Evolutionary conservation across 352 stramenopile genomes (phyloP).

Genomic region (Globisporangium cylindrosporum): DNA sequence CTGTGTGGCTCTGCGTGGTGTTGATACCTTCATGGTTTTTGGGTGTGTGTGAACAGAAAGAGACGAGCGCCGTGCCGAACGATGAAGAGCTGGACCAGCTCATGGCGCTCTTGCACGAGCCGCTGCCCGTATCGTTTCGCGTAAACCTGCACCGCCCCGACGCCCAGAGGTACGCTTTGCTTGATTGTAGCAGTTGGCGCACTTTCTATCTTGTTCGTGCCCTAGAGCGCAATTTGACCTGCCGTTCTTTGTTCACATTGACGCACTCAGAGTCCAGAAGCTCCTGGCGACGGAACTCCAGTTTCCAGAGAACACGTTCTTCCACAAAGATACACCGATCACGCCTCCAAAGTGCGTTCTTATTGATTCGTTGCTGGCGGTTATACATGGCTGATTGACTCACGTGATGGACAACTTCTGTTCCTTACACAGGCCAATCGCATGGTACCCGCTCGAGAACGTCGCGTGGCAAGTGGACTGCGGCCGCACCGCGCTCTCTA

Average conservation of each 20-base stretch:
- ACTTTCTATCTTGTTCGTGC: background rate
- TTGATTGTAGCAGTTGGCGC: background rate
- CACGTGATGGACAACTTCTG: background rate
- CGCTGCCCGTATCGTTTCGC: constrained; percentile 79
- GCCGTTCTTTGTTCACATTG: background rate
- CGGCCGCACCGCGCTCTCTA: constrained; percentile 77
- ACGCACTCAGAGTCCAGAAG: constrained; percentile 38
- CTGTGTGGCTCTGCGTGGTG: background rate
- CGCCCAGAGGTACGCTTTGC: constrained; percentile 29
- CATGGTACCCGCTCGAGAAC: constrained; percentile 76
- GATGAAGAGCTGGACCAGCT: constrained; percentile 56
- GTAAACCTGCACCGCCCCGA: constrained; percentile 74
- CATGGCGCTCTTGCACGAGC: constrained; percentile 72
- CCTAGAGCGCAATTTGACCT: background rate
- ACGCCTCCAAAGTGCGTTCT: constrained; percentile 57
- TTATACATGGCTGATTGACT: background rate
- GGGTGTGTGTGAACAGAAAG: constrained; percentile 27
- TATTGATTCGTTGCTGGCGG: background rate
- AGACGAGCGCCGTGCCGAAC: constrained; percentile 53
- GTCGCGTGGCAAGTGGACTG: constrained; percentile 85
- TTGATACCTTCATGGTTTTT: background rate
- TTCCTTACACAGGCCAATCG: constrained; percentile 36
- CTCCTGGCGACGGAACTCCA: constrained; percentile 49
- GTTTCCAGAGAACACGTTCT: constrained; percentile 53
- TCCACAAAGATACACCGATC: constrained; percentile 48